Evolutionary conservation across 2,329 filamentous ascomycete species (phyloP).

Genomic region (Curvularia hawaiiensis): DNA sequence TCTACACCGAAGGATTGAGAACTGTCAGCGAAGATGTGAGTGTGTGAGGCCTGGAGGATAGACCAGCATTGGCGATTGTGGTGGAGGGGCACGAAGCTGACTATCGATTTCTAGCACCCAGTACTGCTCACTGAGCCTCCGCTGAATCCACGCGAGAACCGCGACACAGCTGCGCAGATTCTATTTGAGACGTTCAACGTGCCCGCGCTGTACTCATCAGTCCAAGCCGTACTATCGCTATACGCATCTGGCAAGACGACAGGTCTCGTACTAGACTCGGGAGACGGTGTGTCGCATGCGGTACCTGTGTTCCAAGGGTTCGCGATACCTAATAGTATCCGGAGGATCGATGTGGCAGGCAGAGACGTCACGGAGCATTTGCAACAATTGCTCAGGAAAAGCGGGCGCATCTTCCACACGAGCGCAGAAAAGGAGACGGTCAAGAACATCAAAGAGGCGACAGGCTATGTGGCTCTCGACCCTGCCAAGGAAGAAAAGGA

Average conservation of each 20-base stretch:
- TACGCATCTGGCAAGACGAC: conserved; percentile 97
- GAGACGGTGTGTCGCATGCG: conserved; percentile 95
- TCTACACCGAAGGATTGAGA: conserved; percentile 95
- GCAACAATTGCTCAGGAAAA: conserved; percentile 88
- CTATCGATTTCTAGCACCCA: conserved; percentile 68
- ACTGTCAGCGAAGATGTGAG: conserved; percentile 93
- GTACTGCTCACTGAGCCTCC: conserved; percentile 96
- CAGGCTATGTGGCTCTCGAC: conserved; percentile 88
- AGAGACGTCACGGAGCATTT: conserved; percentile 95
- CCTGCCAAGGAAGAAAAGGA: conserved; percentile 96
- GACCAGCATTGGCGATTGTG: conserved; percentile 12
- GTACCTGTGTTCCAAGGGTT: conserved; percentile 98
- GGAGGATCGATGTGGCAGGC: conserved; percentile 93
- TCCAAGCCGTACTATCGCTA: conserved; percentile 93
- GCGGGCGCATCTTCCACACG: conserved; percentile 93
- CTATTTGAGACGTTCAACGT: conserved; percentile 99
- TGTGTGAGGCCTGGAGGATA: conserved; percentile 18
- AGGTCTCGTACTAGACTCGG: conserved; percentile 92
- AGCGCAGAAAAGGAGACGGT: conserved; percentile 99
- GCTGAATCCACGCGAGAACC: conserved; percentile 92
- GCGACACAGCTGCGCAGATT: conserved; percentile 95
- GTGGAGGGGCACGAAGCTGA: conserved; percentile 19
- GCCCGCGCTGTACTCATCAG: conserved; percentile 92
- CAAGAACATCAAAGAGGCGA: conserved; percentile 92
- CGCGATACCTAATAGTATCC: conserved; percentile 92